These are phyloP conservation scores for Coemansia sp. DNA, from an alignment of 371 early-diverging fungal genomes.

Conservation along the genomic window DNA sequence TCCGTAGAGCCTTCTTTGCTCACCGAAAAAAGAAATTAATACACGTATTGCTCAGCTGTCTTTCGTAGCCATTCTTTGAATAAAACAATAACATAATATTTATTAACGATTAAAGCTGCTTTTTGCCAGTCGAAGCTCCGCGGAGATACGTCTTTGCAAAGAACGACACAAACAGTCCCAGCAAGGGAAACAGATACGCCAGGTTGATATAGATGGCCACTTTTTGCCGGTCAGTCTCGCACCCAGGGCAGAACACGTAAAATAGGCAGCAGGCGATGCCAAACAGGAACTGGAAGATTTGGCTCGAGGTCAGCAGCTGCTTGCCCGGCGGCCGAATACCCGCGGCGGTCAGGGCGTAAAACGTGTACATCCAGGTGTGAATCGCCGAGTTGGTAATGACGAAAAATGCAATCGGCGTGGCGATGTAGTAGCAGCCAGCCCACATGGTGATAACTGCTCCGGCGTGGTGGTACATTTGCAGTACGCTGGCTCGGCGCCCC, in stretches of 20 bases:
- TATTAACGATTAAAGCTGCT: neutral
- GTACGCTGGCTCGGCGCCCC: constrained; percentile 71
- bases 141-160: constrained; percentile 64
- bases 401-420: constrained; percentile 82
- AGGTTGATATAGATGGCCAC: constrained; percentile 71
- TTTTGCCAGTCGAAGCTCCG: neutral
- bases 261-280: constrained; percentile 61
- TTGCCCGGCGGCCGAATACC: constrained; percentile 82
- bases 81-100: neutral
- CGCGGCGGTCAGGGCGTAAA: constrained; percentile 76
- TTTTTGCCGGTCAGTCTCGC: constrained; percentile 64
- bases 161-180: constrained; percentile 77
- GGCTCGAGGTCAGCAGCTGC: constrained; percentile 79
- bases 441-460: constrained; percentile 86
- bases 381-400: constrained; percentile 87
- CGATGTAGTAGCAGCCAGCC: constrained; percentile 68
- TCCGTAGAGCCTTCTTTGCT: neutral
- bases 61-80: neutral
- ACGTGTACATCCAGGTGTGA: constrained; percentile 89
- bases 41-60: too few species aligned
- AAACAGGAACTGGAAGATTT: constrained; percentile 85
- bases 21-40: too few species aligned
- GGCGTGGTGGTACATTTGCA: constrained; percentile 89
- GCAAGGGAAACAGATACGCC: constrained; percentile 76
- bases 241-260: constrained; percentile 68